These are phyloP conservation scores for Dactylis glomerata DNA, from an alignment of 176 grass and related monocot species.

Conservation along the genomic window DNA sequence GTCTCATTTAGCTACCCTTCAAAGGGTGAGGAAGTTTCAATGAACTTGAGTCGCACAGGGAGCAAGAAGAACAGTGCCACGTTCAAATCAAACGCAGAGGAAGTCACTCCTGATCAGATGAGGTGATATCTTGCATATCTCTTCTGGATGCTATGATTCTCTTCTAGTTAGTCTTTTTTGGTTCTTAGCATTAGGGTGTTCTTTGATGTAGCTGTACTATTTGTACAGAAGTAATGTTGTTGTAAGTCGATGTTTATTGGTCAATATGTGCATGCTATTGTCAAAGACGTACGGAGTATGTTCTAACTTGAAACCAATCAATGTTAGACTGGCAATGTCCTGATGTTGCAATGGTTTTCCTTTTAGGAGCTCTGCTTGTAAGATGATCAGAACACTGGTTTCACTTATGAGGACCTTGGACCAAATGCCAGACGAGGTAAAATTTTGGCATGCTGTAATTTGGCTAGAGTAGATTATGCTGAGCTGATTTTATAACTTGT, in stretches of 20 bases:
- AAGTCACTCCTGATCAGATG: slow-evolving; percentile 91
- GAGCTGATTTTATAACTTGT: slow-evolving; percentile 21
- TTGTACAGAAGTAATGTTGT: background rate
- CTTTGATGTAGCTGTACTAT: slow-evolving; percentile 1
- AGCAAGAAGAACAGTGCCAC: slow-evolving; percentile 60
- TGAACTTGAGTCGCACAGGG: slow-evolving; percentile 81
- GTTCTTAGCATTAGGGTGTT: background rate
- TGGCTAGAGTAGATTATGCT: slow-evolving; percentile 15
- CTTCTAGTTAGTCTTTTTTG: slow-evolving; percentile 12
- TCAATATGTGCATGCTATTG: background rate
- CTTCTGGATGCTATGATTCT: slow-evolving; percentile 6
- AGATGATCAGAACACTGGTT: slow-evolving; percentile 91
- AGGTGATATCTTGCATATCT: slow-evolving; percentile 45
- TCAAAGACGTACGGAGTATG: background rate
- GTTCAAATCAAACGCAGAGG: slow-evolving; percentile 63
- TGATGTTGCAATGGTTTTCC: slow-evolving; percentile 19
- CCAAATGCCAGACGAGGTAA: slow-evolving; percentile 89
- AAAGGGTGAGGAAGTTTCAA: slow-evolving; percentile 66
- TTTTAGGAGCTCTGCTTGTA: slow-evolving; percentile 85
- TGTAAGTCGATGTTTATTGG: background rate
- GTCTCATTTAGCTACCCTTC: slow-evolving; percentile 86
- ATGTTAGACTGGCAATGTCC: slow-evolving; percentile 7
- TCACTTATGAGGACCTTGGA: slow-evolving; percentile 97
- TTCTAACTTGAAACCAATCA: background rate
- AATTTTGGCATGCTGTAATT: slow-evolving; percentile 8